These are phyloP conservation scores for Citrus medica DNA, from an alignment of 345 rosid genomes.

Conservation along the genomic window DNA sequence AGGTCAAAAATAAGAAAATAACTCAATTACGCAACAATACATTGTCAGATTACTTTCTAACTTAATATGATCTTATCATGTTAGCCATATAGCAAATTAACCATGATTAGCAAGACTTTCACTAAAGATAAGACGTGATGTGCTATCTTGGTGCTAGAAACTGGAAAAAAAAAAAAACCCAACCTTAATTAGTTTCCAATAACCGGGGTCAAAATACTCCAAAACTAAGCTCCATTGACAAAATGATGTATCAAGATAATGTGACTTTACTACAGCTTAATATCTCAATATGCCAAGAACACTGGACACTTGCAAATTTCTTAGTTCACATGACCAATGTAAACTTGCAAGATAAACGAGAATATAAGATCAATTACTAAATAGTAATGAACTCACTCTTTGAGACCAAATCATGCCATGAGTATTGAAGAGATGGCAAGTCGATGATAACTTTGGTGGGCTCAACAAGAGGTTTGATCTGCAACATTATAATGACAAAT, in stretches of 20 bases:
- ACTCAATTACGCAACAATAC: background rate
- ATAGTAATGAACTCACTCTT: constrained; percentile 49
- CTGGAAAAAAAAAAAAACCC: background rate
- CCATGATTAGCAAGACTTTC: background rate
- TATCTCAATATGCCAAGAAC: background rate
- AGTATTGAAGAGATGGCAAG: constrained; percentile 47
- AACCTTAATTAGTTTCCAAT: background rate
- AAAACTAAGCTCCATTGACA: background rate
- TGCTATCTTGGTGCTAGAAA: background rate
- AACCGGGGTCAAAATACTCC: background rate
- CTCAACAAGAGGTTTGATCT: constrained; percentile 84
- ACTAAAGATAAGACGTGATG: background rate
- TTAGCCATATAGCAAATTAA: background rate
- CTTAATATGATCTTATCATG: background rate
- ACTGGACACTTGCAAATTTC: background rate
- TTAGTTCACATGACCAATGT: background rate
- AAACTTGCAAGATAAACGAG: background rate
- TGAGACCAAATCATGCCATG: constrained; percentile 97
- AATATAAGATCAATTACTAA: background rate
- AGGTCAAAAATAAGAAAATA: background rate
- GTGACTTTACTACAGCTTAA: background rate
- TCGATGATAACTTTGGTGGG: constrained; percentile 58
- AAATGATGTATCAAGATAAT: background rate
- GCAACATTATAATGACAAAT: constrained; percentile 25
- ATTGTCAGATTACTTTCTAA: background rate